Base-by-base conservation (phyloP, 352 stramenopile species). In the Phytopythium chamaehyphon region DNA sequence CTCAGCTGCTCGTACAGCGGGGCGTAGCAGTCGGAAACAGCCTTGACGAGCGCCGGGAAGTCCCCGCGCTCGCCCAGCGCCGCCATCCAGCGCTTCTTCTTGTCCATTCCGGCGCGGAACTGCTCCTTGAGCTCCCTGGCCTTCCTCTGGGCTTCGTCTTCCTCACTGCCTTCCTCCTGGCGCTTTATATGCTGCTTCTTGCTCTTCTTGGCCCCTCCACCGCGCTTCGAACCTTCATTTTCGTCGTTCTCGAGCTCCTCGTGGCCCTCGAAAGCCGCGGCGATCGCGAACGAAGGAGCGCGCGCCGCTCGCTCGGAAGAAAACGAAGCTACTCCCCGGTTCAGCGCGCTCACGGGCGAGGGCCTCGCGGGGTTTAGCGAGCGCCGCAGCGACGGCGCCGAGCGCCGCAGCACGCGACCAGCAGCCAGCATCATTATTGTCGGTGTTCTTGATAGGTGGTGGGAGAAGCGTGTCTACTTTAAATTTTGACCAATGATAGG, bases 81-180 rank as follows among this genome's bases (percentile, higher is more conserved):
- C 54, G 73, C 64, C 72, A 88, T 80, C 74, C 74, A 88, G 51
- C 61, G 45, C 53, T 69, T 78, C 57, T 88, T 88, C 52, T 78
- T 75, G 47, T 82, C 74, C 73, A 88, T 73, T 4, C 62, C 77
- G n/a, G 56, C 49, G 10, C 71, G 61, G 21, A 88, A 77, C 35
- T 74, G 69, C 51, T 71, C 49, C 19, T 65, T 74, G 2, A 80
- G 55, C 8, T 53, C 62, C 18, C 49, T 63, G 28, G 39, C 47
- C 21, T 66, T 44, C 23, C 72, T 57, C 16, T 67, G 50, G 23
- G 62, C 48, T 11, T 62, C 51, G 1, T 42, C 22, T 4, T 70
- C 37, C 6, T 46, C 47, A 0, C 67, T 43, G 19, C 69, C 54
- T 2, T 57, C 61, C 16, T 64, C 64, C 5, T 14, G 28, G 46